These are phyloP conservation scores for Pseudomonodictys pantanalensis DNA, from an alignment of 495 filamentous ascomycete genomes.

Conservation along the genomic window DNA sequence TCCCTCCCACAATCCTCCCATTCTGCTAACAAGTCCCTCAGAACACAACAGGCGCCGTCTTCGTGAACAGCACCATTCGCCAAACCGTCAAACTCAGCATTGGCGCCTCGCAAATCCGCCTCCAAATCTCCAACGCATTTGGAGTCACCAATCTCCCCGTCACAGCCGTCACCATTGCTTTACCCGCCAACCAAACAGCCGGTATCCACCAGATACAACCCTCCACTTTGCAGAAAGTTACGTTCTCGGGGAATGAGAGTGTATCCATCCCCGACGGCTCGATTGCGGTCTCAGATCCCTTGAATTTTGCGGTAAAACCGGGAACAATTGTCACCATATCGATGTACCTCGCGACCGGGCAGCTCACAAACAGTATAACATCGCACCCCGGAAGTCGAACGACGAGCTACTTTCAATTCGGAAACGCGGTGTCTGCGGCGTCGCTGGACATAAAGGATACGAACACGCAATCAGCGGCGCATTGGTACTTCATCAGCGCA, in stretches of 20 bases:
- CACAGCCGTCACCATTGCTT: slow-evolving; percentile 54
- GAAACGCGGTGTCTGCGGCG: slow-evolving; percentile 47
- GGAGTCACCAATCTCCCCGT: slow-evolving; percentile 60
- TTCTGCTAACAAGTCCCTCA: neutral
- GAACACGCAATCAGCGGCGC: neutral
- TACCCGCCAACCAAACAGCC: slow-evolving; percentile 47
- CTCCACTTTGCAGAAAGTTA: slow-evolving; percentile 49
- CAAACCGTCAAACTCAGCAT: slow-evolving; percentile 64
- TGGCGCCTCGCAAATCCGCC: slow-evolving; percentile 52
- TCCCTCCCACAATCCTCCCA: neutral
- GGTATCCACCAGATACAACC: slow-evolving; percentile 54
- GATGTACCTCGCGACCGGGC: slow-evolving; percentile 58
- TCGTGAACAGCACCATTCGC: slow-evolving; percentile 59
- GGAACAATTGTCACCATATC: slow-evolving; percentile 57
- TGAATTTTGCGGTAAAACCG: slow-evolving; percentile 51
- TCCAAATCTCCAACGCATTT: slow-evolving; percentile 67
- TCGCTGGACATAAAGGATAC: slow-evolving; percentile 39
- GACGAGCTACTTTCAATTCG: slow-evolving; percentile 55
- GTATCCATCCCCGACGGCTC: slow-evolving; percentile 58
- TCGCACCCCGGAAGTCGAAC: slow-evolving; percentile 68
- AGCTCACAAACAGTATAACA: slow-evolving; percentile 58
- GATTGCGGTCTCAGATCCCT: slow-evolving; percentile 60
- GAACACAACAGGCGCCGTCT: slow-evolving; percentile 28
- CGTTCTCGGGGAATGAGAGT: slow-evolving; percentile 52
- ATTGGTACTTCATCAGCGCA: slow-evolving; percentile 57